Evolutionary conservation across 805 yeast species (phyloP).

Genomic region (Yamadazyma sp.): DNA sequence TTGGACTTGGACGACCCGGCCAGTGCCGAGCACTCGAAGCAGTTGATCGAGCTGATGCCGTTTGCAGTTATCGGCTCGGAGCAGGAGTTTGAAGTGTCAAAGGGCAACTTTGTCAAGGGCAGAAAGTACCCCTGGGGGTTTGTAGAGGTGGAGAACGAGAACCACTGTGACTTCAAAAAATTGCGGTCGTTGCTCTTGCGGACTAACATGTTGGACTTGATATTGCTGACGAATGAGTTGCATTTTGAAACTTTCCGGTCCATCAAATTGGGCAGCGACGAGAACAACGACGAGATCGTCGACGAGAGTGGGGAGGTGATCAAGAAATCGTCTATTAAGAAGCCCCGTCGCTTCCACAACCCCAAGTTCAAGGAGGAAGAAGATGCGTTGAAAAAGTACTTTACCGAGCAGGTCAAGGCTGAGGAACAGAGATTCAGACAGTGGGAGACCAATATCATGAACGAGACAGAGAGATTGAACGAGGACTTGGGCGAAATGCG

Average conservation of each 20-base stretch:
- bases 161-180: conserved; percentile 81
- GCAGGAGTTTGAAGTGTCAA: conserved; percentile 59
- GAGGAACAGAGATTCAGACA: conserved; percentile 97
- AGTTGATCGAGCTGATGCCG: conserved; percentile 81
- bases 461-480: conserved; percentile 91
- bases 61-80: conserved; percentile 82
- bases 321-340: conserved; percentile 34
- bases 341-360: conserved; percentile 62
- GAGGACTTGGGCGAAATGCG: conserved; percentile 91
- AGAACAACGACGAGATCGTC: conserved; percentile 29
- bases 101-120: conserved; percentile 69
- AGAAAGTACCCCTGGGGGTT: conserved; percentile 90
- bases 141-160: conserved; percentile 83
- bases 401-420: conserved; percentile 92
- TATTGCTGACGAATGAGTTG: conserved; percentile 73
- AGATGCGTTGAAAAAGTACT: conserved; percentile 86
- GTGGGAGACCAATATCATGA: conserved; percentile 96
- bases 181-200: conserved; percentile 76
- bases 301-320: conserved; percentile 33
- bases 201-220: conserved; percentile 79
- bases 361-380: conserved; percentile 97
- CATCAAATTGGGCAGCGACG: conserved; percentile 54
- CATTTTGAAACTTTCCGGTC: conserved; percentile 82
- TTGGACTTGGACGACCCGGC: conserved; percentile 73
- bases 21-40: conserved; percentile 77